Conservation (phyloP, 345 rosid species). For the Brassica napus region Da-Ae NC_063440.1:4881001-4881500, state of each 20-base stretch:
- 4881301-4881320: neutral
- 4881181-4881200: conserved; percentile 12
- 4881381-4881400: neutral
- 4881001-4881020: neutral
- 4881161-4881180: conserved; percentile 95
- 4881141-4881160: conserved; percentile 92
- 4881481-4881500: neutral
- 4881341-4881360: conserved; percentile 78
- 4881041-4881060: neutral
- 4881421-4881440: neutral
- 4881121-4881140: conserved; percentile 89
- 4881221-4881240: neutral
- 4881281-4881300: neutral
- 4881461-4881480: neutral
- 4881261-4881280: neutral
- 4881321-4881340: conserved; percentile 59
- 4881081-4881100: conserved; percentile 31
- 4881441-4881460: neutral
- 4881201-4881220: neutral
- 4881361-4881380: conserved; percentile 73
- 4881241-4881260: neutral
- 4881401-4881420: neutral
- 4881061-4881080: neutral
- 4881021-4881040: neutral
- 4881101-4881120: conserved; percentile 65